Base-by-base conservation (phyloP, 2,329 filamentous ascomycete genomes). In the Neofusicoccum ribis region DNA sequence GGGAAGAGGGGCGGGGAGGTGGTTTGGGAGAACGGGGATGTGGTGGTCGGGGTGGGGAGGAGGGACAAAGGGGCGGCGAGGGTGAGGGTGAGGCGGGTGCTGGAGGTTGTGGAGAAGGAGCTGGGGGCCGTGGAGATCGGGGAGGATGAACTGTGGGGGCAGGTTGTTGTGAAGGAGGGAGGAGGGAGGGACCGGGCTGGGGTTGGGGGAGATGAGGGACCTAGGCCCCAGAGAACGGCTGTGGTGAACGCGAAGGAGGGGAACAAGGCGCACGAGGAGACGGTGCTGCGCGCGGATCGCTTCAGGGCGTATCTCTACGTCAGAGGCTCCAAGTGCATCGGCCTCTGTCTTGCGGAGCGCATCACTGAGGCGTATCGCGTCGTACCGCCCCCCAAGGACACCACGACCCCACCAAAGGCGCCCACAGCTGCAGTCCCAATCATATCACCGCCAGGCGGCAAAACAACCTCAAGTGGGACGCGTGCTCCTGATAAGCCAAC, bases 241-340 rank as follows among this genome's bases (percentile, higher is more conserved):
- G 36, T 14, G 1, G 12, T 5, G n/a, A 51, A 37, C 9, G 34
- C 11, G 11, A 23, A 9, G 17, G n/a, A 43, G 8, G 12, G 34
- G 43, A 51, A 23, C 14, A 51, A 51, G 46, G 20, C 46, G 11
- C 58, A 58, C 47, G 51, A 63, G 34, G 17, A 43, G 66, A 39
- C 50, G n/a, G 23, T 37, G 43, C 17, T 37, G 56, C 43, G 69
- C 74, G 79, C 63, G 3, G 76, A 84, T 73, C 80, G 83, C 58
- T 89, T 85, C 75, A 87, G 85, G 70, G 82, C 84, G 11, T 90
- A 87, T 69, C 70, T 90, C 34, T 88, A 89, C 70, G 79, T 90
- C 66, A 82, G 83, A 65, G 83, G 84, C 43, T 82, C 82, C 58
- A 88, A 86, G 68, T 90, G 88, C 70, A 80, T 90, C 8, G 88